Base-by-base conservation (phyloP, 202 grass and related monocot genomes). In the Schoenoplectus tabernaemontani region DNA sequence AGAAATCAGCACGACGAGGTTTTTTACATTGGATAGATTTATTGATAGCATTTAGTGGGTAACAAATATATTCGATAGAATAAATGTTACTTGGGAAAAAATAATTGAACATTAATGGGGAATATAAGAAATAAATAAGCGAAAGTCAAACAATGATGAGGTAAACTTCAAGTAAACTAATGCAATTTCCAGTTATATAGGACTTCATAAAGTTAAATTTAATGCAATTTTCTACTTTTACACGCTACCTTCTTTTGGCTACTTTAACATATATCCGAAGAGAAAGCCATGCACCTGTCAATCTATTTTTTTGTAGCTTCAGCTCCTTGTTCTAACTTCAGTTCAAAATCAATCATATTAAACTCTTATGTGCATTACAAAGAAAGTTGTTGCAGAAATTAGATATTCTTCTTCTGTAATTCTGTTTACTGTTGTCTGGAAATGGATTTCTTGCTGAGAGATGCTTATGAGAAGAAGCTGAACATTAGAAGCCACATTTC, bases 401-500 rank as follows among this genome's bases (percentile, higher is more conserved):
- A n/a, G 28, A 12, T 26, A 4, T 60, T n/a, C n/a, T n/a, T n/a
- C n/a, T n/a, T n/a, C n/a, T n/a, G n/a, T n/a, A n/a, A n/a, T 26
- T 70, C 66, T 70, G 46, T 9, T 24, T 68, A 2, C 20, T 23
- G 11, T 46, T 70, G 3, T 15, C 24, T 70, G 39, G 41, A 47
- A 4, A 70, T 70, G 66, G 41, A 70, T 70, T 46, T 17, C 9
- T 70, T 70, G 39, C 20, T 70, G 20, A 70, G 11, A 46, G 39
- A 70, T 47, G 39, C 65, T 26, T 70, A 28, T 47, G 66, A 70
- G 66, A 70, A 70, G 41, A 70, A 16, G 66, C 9, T 70, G 41
- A 44, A 26, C 6, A 26, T 70, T 70, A 70, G 66, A 70, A 70
- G 66, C 15, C 66, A 70, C 66, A 47, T 70, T 70, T 70, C 39